Percentiles rank a stretch among this genome's conserved stretches.
Evolutionary conservation across 2,329 filamentous ascomycete genomes (phyloP).

Genomic region (Alternaria ethzedia): DNA sequence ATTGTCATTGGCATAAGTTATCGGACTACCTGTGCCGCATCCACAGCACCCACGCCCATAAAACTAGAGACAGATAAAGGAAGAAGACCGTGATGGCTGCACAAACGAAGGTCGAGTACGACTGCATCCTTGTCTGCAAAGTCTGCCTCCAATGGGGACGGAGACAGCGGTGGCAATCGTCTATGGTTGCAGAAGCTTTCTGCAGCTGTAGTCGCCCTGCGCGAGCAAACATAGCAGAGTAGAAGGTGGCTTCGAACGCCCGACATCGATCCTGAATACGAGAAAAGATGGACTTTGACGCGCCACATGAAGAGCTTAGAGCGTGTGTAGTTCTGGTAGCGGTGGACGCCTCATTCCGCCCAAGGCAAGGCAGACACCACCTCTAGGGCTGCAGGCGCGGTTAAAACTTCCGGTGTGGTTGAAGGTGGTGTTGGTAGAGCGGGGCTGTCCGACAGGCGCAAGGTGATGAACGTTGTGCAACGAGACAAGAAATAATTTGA

Average conservation of each 20-base stretch:
- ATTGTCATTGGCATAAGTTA: neutral
- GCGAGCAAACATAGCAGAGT: neutral
- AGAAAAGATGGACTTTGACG: neutral
- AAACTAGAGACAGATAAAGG: rapidly evolving
- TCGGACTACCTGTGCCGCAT: neutral
- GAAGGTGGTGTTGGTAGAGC: neutral
- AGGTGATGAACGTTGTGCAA: neutral
- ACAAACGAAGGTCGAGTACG: neutral
- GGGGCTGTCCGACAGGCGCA: neutral
- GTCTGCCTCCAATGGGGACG: neutral
- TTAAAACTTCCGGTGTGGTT: neutral
- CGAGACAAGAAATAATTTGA: neutral
- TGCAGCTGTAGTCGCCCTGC: neutral
- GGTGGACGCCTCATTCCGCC: neutral
- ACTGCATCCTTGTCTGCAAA: neutral
- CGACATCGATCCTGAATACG: neutral
- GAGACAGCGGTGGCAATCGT: neutral
- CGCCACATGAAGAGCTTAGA: neutral
- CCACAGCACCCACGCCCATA: neutral
- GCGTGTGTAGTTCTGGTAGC: neutral
- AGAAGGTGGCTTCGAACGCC: neutral
- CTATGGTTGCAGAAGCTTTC: neutral
- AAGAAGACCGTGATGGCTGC: neutral
- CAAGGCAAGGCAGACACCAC: neutral
- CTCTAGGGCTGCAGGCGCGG: neutral